phyloP scores from a whole-genome alignment of 2,329 filamentous ascomycete genomes.

The Beauveria rudraprayagi region DNA sequence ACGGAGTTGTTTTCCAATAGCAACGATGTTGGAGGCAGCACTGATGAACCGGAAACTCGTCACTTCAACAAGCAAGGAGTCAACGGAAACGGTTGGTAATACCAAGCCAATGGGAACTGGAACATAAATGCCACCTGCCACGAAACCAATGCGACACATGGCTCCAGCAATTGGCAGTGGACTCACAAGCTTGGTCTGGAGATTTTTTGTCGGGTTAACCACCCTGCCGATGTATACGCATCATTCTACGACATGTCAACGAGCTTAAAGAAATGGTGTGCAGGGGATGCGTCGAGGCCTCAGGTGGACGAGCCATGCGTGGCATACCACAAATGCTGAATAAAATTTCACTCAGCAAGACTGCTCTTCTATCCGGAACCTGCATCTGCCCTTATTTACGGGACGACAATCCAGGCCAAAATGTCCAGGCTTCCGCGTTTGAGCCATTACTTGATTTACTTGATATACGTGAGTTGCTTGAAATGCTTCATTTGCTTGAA shows the following conservation, averaged over 20 bases:
- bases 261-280: not conserved
- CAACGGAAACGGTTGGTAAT: not conserved
- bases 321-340: not conserved
- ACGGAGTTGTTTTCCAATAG: too few species aligned
- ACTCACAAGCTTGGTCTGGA: not conserved
- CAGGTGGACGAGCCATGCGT: not conserved
- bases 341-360: not conserved
- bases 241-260: not conserved
- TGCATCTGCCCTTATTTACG: not conserved
- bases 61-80: not conserved
- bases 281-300: not conserved
- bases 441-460: not conserved
- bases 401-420: not conserved
- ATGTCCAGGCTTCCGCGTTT: not conserved
- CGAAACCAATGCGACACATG: not conserved
- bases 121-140: not conserved
- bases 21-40: not conserved
- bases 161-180: not conserved
- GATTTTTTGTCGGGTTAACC: not conserved
- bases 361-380: not conserved
- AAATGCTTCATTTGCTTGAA: not conserved
- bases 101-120: not conserved
- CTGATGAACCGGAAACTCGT: not conserved
- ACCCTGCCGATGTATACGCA: not conserved
- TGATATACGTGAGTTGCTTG: not conserved